A percentile compares a stretch with the other conserved stretches of the same genome.
Conservation (phyloP, 768 basidiomycete species). For the Sarcomyxa edulis region DNA sequence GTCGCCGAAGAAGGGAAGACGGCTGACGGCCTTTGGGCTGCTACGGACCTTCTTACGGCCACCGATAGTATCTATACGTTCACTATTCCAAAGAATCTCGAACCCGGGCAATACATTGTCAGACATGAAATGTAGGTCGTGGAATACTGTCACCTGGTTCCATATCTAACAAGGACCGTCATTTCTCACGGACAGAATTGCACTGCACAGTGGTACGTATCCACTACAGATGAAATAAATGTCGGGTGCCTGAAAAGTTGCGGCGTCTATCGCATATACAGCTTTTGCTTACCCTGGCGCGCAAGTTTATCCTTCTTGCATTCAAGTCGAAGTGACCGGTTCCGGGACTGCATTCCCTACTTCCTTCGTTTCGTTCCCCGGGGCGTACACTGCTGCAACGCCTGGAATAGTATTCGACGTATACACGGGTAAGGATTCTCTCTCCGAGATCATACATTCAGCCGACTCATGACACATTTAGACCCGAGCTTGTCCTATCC, state of each 20-base stretch:
- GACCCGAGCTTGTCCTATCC: constrained; percentile 4
- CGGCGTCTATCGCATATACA: too few relatives aligned
- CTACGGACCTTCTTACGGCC: constrained; percentile 31
- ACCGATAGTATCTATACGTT: constrained; percentile 39
- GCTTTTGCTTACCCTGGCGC: constrained; percentile 36
- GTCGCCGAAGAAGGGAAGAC: constrained; percentile 41
- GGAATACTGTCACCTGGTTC: neutral
- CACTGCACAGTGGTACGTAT: constrained; percentile 32
- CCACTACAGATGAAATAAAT: too few relatives aligned
- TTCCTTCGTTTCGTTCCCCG: constrained; percentile 45
- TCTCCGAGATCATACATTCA: neutral
- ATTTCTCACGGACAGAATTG: constrained; percentile 22
- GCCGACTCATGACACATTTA: neutral
- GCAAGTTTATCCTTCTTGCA: constrained; percentile 41
- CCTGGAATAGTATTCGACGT: constrained; percentile 6
- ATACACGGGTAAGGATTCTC: neutral
- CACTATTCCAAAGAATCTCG: constrained; percentile 39
- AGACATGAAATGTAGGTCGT: constrained; percentile 38
- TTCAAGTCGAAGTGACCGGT: constrained; percentile 41
- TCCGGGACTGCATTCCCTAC: constrained; percentile 38
- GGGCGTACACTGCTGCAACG: constrained; percentile 26
- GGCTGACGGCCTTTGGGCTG: constrained; percentile 38
- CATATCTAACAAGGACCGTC: neutral
- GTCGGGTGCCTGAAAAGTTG: too few relatives aligned
- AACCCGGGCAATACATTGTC: constrained; percentile 44